Evolutionary conservation across 1,139 yeast species (phyloP), one percentile per base, ranked within the genome.

Genomic region (Candida buenavistaensis): DNA sequence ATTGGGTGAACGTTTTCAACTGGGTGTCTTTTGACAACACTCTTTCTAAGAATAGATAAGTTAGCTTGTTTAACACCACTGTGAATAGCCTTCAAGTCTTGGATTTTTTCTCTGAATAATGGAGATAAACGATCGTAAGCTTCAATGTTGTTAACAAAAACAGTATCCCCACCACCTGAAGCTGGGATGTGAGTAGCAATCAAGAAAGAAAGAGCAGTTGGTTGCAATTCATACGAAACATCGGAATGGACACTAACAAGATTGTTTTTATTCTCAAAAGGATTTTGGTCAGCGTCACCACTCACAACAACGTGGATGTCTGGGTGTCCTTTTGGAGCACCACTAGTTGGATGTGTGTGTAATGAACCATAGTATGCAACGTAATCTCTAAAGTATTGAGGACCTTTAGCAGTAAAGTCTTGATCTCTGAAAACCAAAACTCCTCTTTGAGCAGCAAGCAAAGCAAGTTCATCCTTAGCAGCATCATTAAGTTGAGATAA

Each of bases 101-200:
- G 75, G 39, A 82, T 57, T 50, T 77, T 68, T 41, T 72, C 59
- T 51, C 77, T 72, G 54, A 82, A 68, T 6, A 64, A 66, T 11
- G 85, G 84, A 1, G 88, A 81, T 39, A 83, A 65, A 48, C 84
- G 65, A 43, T 81, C 78, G 55, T 80, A 82, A n/a, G 85, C 79
- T 42, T 80, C 87, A 38, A 75, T 70, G 20, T 79, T 69, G 44
- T 78, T 82, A 6, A 78, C 68, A 62, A 83, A 83, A 35, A 78
- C 58, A n/a, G 92, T 83, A 54, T 83, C 90, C 38, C 89, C 89
- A 38, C 89, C 89, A 37, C 90, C 90, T 11, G 75, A 54, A 33
- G 71, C 73, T 24, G 89, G 83, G 25, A 80, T 83, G 46, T 71
- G 80, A 32, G 76, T 58, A 39, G 80, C 72, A 33, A 79, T 68